Conservation (phyloP, 2,329 filamentous ascomycete species). For the Immersiporthe knoxdaviesiana region DNA sequence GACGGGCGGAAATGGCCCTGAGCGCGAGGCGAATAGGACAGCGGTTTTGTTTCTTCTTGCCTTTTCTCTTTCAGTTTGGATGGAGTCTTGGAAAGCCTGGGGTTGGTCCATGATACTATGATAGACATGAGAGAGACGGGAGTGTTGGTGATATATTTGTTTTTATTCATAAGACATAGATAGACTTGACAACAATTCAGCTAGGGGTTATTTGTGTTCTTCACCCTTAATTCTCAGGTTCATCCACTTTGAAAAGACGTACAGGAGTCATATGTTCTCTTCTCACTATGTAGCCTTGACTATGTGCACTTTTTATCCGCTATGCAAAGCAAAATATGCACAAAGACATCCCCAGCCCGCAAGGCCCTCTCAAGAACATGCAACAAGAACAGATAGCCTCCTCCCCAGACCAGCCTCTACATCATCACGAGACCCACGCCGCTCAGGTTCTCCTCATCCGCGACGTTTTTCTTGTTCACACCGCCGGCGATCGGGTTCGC, state of each 20-base stretch:
- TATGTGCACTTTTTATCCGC: background rate
- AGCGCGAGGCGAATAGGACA: background rate
- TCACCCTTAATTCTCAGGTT: background rate
- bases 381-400: background rate
- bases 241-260: background rate
- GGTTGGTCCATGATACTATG: background rate
- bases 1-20: constrained; percentile 31
- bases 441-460: constrained; percentile 78
- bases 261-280: background rate
- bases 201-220: background rate
- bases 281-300: background rate
- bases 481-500: constrained; percentile 84
- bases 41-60: background rate
- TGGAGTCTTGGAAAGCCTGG: background rate
- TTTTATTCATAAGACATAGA: background rate
- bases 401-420: constrained; percentile 34
- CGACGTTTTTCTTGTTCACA: constrained; percentile 75
- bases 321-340: background rate
- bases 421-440: constrained; percentile 89
- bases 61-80: background rate
- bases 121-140: background rate
- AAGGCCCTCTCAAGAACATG: background rate
- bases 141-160: background rate
- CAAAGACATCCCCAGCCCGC: background rate
- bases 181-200: background rate